phyloP scores from a whole-genome alignment of 257 asterid species.

The Mentha longifolia region DNA sequence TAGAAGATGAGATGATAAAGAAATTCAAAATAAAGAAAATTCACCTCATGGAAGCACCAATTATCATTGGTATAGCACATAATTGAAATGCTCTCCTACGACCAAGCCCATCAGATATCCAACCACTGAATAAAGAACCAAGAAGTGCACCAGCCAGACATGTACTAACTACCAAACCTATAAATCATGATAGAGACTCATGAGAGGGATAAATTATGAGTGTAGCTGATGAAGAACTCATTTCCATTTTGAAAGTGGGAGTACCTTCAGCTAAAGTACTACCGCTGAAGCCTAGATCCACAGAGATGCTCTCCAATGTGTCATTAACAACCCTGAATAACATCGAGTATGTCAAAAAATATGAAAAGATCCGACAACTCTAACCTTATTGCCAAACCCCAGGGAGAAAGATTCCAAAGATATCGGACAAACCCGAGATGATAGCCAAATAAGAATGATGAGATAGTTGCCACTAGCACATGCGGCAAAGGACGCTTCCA shows the following conservation, averaged over 20 bases:
- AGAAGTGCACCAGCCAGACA: slow-evolving; percentile 89
- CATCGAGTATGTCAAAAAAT: slow-evolving; percentile 33
- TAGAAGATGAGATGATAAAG: slow-evolving; percentile 17
- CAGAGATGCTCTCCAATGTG: slow-evolving; percentile 87
- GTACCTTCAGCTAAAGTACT: slow-evolving; percentile 92
- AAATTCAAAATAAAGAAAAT: not conserved
- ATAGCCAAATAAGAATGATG: slow-evolving; percentile 90
- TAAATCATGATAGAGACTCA: slow-evolving; percentile 28
- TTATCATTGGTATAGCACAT: slow-evolving; percentile 87
- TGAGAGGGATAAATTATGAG: slow-evolving; percentile 24
- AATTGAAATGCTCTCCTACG: slow-evolving; percentile 81
- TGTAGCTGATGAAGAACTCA: slow-evolving; percentile 11
- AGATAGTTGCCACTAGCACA: slow-evolving; percentile 78
- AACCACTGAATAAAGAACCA: slow-evolving; percentile 89
- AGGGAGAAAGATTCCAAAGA: slow-evolving; percentile 31
- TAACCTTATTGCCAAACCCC: slow-evolving; percentile 17
- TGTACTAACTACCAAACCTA: slow-evolving; percentile 91
- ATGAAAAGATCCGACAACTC: slow-evolving; percentile 21
- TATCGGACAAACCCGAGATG: slow-evolving; percentile 79
- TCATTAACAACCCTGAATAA: slow-evolving; percentile 84
- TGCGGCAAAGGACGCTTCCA: slow-evolving; percentile 93
- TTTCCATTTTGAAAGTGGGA: slow-evolving; percentile 21
- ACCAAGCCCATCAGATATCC: slow-evolving; percentile 83
- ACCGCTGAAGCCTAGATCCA: slow-evolving; percentile 85
- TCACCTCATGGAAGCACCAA: slow-evolving; percentile 87